Conservation (phyloP, 1,284 basidiomycete genomes). For the Sanghuangporus sanghuang region DNA sequence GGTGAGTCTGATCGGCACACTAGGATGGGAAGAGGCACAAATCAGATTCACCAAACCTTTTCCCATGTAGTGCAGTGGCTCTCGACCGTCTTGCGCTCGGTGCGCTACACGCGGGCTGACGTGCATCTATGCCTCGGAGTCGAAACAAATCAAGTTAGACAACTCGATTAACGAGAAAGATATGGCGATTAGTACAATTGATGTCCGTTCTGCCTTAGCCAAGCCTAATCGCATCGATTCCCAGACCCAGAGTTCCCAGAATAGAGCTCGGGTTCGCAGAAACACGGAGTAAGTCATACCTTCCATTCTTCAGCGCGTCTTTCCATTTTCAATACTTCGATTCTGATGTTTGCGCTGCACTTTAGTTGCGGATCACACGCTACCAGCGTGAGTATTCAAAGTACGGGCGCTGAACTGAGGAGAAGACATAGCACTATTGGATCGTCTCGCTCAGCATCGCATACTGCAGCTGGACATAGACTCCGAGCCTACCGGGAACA, state of each 20-base stretch:
- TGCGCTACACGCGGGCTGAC: constrained; percentile 34
- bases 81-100: constrained; percentile 35
- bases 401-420: background rate
- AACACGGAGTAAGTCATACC: constrained; percentile 14
- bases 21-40: background rate
- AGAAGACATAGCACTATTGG: constrained; percentile 6
- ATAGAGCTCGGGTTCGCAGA: constrained; percentile 2
- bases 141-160: constrained; percentile 1
- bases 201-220: background rate
- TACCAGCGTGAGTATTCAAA: background rate
- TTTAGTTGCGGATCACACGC: constrained; percentile 6
- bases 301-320: background rate
- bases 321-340: background rate
- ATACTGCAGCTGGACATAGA: background rate
- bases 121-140: constrained; percentile 36
- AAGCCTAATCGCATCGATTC: background rate
- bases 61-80: constrained; percentile 35
- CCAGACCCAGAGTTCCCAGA: background rate
- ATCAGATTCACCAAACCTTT: background rate
- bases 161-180: background rate
- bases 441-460: background rate
- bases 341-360: background rate
- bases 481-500: background rate
- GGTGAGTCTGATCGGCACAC: constrained; percentile 23
- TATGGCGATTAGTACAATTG: background rate